Conservation (phyloP, 306 rosid genomes). For the Cyclanthera cordifolia region DNA sequence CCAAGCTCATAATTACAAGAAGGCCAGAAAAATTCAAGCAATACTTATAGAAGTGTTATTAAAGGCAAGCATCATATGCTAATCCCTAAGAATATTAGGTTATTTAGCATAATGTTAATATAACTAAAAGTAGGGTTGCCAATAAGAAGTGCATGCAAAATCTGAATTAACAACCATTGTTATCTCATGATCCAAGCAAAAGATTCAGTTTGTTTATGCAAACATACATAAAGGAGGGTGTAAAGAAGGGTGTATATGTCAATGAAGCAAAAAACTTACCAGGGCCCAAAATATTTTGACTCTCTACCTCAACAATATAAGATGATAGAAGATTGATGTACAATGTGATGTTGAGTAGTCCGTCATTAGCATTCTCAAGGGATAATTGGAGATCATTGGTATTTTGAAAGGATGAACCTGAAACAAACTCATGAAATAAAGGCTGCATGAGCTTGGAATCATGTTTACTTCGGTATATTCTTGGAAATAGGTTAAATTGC, state of each 20-base stretch:
- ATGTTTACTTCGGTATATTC: slow-evolving; percentile 49
- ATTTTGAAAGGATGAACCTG: slow-evolving; percentile 66
- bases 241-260: not conserved
- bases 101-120: too few species aligned
- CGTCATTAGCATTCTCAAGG: slow-evolving; percentile 64
- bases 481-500: slow-evolving; percentile 77
- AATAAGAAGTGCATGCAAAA: not conserved
- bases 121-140: too few species aligned
- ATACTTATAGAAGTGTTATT: too few species aligned
- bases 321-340: slow-evolving; percentile 69
- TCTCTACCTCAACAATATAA: slow-evolving; percentile 72
- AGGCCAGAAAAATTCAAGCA: too few species aligned
- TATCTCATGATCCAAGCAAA: not conserved
- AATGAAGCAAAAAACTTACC: slow-evolving; percentile 41
- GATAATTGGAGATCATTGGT: slow-evolving; percentile 54
- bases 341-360: slow-evolving; percentile 65
- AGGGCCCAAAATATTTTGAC: slow-evolving; percentile 65
- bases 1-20: too few species aligned
- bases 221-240: not conserved
- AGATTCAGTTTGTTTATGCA: not conserved
- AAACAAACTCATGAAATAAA: slow-evolving; percentile 78
- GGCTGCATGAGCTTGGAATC: slow-evolving; percentile 82
- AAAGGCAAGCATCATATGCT: too few species aligned
- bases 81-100: too few species aligned
- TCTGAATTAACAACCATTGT: not conserved